Percentiles rank a stretch among this genome's conserved stretches.
Conservation (phyloP, 1,139 yeast species). For the Eremothecium sinecaudum region DNA sequence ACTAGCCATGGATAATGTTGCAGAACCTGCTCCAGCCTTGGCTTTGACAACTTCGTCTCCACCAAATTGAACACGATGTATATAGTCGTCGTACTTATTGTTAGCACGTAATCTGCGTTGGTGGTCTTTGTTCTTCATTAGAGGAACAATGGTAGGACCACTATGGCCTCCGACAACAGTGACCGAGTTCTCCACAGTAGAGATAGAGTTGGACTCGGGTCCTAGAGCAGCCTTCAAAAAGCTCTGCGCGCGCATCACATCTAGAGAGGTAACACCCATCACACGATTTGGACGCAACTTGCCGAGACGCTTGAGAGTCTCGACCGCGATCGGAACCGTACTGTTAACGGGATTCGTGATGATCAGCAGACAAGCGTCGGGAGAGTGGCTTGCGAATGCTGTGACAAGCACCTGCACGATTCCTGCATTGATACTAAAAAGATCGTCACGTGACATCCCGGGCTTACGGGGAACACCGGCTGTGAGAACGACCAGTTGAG, state of each 20-base stretch:
- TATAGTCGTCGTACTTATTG: slow-evolving; percentile 37
- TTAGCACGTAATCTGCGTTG: slow-evolving; percentile 22
- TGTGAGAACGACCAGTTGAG: slow-evolving; percentile 60
- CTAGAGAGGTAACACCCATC: slow-evolving; percentile 68
- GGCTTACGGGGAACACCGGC: slow-evolving; percentile 80
- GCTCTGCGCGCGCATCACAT: slow-evolving; percentile 60
- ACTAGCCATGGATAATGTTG: slow-evolving; percentile 69
- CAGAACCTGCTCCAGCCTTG: slow-evolving; percentile 68
- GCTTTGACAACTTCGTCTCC: slow-evolving; percentile 78
- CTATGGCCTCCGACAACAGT: slow-evolving; percentile 71
- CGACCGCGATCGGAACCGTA: slow-evolving; percentile 68
- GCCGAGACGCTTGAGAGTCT: slow-evolving; percentile 46
- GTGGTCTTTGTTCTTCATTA: slow-evolving; percentile 24
- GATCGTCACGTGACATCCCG: slow-evolving; percentile 71
- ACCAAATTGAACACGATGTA: slow-evolving; percentile 61
- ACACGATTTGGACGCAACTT: slow-evolving; percentile 51
- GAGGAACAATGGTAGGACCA: slow-evolving; percentile 66
- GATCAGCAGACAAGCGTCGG: slow-evolving; percentile 54
- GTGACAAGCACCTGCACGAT: slow-evolving; percentile 54
- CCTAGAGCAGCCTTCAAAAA: slow-evolving; percentile 40
- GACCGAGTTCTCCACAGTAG: slow-evolving; percentile 39
- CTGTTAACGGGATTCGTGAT: slow-evolving; percentile 72
- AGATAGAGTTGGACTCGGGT: slow-evolving; percentile 20
- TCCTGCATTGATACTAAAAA: slow-evolving; percentile 64
- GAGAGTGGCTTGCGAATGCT: slow-evolving; percentile 48